These are phyloP conservation scores for Mortierella alpina DNA, from an alignment of 192 early-diverging fungal species.

Conservation along the genomic window DNA sequence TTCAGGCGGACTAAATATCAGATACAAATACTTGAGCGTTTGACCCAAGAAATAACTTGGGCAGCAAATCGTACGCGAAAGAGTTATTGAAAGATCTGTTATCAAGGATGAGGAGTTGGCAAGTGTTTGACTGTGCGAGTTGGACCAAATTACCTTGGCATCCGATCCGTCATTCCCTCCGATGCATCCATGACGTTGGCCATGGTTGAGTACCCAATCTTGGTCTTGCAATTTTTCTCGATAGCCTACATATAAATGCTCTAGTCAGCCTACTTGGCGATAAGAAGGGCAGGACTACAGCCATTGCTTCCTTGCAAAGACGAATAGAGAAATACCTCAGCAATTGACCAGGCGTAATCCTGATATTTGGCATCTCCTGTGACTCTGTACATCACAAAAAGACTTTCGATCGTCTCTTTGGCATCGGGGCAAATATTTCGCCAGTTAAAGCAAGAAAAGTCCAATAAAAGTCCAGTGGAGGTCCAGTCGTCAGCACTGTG, in stretches of 20 bases:
- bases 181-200: constrained; percentile 44
- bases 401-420: constrained; percentile 29
- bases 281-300: neutral
- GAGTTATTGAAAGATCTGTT: neutral
- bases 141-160: constrained; percentile 25
- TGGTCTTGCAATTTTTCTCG: constrained; percentile 38
- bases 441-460: too few species aligned
- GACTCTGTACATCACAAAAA: constrained; percentile 34
- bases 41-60: constrained; percentile 81
- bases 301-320: neutral
- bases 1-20: constrained; percentile 72
- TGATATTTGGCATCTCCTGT: constrained; percentile 43
- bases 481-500: neutral
- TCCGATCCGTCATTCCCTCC: constrained; percentile 16
- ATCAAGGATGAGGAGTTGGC: neutral
- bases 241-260: constrained; percentile 6
- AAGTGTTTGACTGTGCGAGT: neutral
- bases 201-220: constrained; percentile 47
- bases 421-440: neutral
- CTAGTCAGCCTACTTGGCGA: neutral
- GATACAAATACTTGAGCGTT: constrained; percentile 85
- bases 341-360: constrained; percentile 41
- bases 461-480: too few species aligned
- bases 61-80: constrained; percentile 2
- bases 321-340: constrained; percentile 12